Conservation (phyloP, 306 rosid species). For the Neltuma alba region DNA sequence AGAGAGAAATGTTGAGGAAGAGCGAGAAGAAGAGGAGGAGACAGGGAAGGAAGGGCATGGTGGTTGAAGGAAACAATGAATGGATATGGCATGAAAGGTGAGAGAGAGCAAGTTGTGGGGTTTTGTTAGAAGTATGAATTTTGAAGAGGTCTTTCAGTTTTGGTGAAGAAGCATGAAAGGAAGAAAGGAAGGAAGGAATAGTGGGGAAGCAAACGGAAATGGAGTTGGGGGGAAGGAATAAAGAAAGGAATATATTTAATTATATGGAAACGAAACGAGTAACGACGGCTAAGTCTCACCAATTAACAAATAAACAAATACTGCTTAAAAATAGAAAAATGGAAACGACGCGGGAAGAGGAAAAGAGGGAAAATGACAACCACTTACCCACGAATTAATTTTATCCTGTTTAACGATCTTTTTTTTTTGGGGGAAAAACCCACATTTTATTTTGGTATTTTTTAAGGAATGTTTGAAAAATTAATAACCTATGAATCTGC, state of each 20-base stretch:
- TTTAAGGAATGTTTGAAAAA: too few relatives aligned
- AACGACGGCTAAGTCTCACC: not conserved
- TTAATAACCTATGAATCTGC: too few relatives aligned
- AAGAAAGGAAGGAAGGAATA: slow-evolving; percentile 31
- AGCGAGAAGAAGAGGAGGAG: slow-evolving; percentile 44
- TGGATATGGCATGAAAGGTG: slow-evolving; percentile 18
- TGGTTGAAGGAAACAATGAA: slow-evolving; percentile 4
- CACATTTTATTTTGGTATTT: too few relatives aligned
- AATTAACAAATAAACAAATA: not conserved
- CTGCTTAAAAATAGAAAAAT: not conserved
- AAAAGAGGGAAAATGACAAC: not conserved
- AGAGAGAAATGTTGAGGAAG: slow-evolving; percentile 38
- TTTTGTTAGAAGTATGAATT: not conserved
- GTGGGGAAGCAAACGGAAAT: slow-evolving; percentile 22
- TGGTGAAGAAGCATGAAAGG: not conserved
- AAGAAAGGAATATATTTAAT: slow-evolving; percentile 48
- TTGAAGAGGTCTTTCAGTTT: slow-evolving; percentile 47
- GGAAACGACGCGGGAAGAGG: slow-evolving; percentile 66
- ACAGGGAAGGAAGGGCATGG: slow-evolving; percentile 47
- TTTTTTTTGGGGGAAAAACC: too few relatives aligned
- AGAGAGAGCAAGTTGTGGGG: not conserved
- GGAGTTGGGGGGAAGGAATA: slow-evolving; percentile 44
- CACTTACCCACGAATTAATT: not conserved
- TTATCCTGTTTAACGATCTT: not conserved
- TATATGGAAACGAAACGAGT: not conserved